Percentiles rank a stretch among this genome's conserved stretches.
phyloP scores from a whole-genome alignment of 2,329 filamentous ascomycete genomes.

The Aspergillus aculeatinus region DNA sequence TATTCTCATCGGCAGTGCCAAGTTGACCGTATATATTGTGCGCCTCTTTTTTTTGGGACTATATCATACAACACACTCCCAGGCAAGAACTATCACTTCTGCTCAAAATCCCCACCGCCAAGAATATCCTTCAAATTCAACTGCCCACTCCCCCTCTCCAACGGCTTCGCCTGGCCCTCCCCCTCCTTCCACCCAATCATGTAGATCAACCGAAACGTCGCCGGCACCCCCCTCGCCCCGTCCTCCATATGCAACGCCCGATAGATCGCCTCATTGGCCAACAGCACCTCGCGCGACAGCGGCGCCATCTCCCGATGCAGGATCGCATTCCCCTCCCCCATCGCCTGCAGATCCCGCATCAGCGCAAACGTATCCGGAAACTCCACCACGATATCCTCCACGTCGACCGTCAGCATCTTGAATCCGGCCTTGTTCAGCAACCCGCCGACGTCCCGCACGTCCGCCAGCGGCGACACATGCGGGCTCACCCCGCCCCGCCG shows the following conservation, averaged over 20 bases:
- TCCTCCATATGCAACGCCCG: constrained; percentile 79
- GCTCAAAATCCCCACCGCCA: constrained; percentile 46
- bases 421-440: constrained; percentile 84
- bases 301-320: constrained; percentile 77
- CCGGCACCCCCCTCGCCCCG: constrained; percentile 66
- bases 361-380: constrained; percentile 86
- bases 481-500: constrained; percentile 87
- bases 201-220: constrained; percentile 92
- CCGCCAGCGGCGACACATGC: constrained; percentile 85
- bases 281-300: constrained; percentile 76
- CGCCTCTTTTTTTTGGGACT: constrained; percentile 13
- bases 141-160: constrained; percentile 80
- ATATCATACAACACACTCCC: constrained; percentile 14
- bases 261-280: constrained; percentile 89
- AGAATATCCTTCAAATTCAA: constrained; percentile 84
- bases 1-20: neutral
- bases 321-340: constrained; percentile 93
- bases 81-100: constrained; percentile 5
- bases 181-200: constrained; percentile 99
- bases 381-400: constrained; percentile 95
- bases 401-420: constrained; percentile 92
- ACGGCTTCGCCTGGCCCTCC: constrained; percentile 72
- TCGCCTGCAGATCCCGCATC: constrained; percentile 91
- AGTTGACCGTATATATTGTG: constrained; percentile 5
- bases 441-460: constrained; percentile 87